Conservation (phyloP, 352 stramenopile species). For the Globisporangium mamillatum region DNA sequence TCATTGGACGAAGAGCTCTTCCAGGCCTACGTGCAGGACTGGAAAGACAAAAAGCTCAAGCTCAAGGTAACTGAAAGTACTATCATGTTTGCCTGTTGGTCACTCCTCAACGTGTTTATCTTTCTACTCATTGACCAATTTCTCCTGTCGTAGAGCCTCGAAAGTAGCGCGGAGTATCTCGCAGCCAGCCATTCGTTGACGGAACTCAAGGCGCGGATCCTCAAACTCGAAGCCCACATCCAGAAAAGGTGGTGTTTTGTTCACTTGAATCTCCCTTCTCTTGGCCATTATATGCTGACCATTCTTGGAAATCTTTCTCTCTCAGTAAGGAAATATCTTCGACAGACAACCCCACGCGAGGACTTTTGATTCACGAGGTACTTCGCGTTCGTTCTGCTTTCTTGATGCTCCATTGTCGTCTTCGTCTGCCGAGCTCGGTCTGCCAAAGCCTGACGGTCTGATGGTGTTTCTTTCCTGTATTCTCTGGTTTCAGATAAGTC, state of each 20-base stretch:
- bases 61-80: constrained; percentile 22
- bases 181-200: neutral
- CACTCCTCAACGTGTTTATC: too few relatives aligned
- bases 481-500: constrained; percentile 15
- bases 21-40: constrained; percentile 50
- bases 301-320: neutral
- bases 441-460: neutral
- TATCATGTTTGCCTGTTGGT: too few relatives aligned
- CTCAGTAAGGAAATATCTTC: constrained; percentile 7
- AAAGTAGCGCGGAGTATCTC: neutral
- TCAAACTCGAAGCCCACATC: constrained; percentile 3
- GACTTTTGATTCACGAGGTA: constrained; percentile 12
- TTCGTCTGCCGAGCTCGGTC: neutral
- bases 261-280: neutral
- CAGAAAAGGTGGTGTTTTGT: neutral
- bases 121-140: neutral
- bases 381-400: neutral
- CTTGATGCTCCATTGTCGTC: neutral
- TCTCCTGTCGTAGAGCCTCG: neutral
- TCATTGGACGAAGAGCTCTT: constrained; percentile 59
- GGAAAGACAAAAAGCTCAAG: constrained; percentile 25
- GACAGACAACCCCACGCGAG: constrained; percentile 8
- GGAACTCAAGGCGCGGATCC: neutral
- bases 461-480: constrained; percentile 2
- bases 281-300: neutral